Conservation (phyloP, 2,329 filamentous ascomycete genomes). For the Colletotrichum shisoi region DNA sequence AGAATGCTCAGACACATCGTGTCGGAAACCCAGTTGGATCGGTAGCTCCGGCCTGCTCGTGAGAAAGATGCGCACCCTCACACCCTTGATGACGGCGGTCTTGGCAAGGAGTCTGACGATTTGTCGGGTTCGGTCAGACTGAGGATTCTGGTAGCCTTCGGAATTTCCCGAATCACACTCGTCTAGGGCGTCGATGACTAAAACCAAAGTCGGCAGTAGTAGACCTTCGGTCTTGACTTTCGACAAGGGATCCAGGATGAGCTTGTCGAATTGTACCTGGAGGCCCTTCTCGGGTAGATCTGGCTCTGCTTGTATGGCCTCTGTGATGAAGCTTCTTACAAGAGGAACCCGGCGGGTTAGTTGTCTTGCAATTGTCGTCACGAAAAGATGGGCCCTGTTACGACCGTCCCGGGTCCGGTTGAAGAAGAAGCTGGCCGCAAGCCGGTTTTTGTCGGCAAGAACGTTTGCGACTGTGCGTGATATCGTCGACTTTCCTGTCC, state of each 20-base stretch:
- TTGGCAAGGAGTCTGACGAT: neutral
- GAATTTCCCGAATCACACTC: conserved; percentile 3
- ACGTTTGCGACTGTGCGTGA: conserved; percentile 45
- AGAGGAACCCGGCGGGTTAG: neutral
- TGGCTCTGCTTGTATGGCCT: neutral
- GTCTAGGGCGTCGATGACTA: conserved; percentile 22
- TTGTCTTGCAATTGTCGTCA: neutral
- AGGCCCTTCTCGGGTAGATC: neutral
- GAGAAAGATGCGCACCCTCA: conserved; percentile 2
- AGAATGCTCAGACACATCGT: neutral
- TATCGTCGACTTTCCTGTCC: conserved; percentile 50
- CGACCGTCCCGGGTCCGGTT: conserved; percentile 20
- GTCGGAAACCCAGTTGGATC: neutral
- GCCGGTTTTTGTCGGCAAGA: conserved; percentile 2
- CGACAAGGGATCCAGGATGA: neutral
- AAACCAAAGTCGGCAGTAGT: neutral
- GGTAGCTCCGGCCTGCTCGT: conserved; percentile 20
- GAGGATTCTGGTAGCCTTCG: neutral
- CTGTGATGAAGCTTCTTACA: neutral
- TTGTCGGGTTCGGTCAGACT: neutral
- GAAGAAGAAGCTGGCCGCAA: conserved; percentile 43
- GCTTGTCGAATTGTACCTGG: conserved; percentile 1
- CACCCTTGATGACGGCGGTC: neutral
- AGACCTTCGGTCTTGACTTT: neutral
- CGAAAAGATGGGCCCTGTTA: neutral